phyloP scores from a whole-genome alignment of 805 yeast genomes.

The Helenozyma baotianmanensis region DNA sequence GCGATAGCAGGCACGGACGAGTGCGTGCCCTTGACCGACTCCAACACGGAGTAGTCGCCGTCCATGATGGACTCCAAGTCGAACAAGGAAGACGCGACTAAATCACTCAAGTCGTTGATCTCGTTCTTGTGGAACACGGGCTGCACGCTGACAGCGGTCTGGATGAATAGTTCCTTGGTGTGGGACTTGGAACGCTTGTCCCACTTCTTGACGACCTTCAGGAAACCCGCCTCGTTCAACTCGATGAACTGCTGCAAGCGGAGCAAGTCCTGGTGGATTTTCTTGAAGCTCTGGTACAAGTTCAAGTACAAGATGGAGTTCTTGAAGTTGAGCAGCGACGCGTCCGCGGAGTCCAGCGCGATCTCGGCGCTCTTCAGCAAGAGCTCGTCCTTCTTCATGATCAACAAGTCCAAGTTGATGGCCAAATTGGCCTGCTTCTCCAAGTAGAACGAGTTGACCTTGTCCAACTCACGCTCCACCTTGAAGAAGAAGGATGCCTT shows the following conservation, averaged over 20 bases:
- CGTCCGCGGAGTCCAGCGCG: conserved; percentile 9
- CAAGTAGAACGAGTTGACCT: conserved; percentile 86
- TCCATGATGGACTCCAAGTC: conserved; percentile 63
- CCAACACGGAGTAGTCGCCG: conserved; percentile 37
- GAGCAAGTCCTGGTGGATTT: conserved; percentile 83
- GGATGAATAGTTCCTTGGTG: conserved; percentile 85
- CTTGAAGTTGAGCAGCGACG: conserved; percentile 37
- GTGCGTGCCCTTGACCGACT: conserved; percentile 8
- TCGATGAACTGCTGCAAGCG: conserved; percentile 91
- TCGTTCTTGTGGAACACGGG: conserved; percentile 92
- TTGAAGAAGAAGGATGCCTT: conserved; percentile 87
- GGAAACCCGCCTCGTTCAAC: conserved; percentile 91
- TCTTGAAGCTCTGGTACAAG: conserved; percentile 81
- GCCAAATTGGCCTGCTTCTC: conserved; percentile 88
- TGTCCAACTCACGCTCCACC: conserved; percentile 90
- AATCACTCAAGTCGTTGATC: conserved; percentile 78
- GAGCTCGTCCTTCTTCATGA: conserved; percentile 61
- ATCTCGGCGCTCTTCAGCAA: conserved; percentile 24
- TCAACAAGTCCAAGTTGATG: conserved; percentile 69
- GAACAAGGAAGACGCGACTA: conserved; percentile 59
- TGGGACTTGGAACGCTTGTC: conserved; percentile 94
- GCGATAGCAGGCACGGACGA: conserved; percentile 5
- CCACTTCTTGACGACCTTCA: conserved; percentile 96
- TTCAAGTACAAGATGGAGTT: conserved; percentile 76
- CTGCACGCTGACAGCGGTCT: conserved; percentile 92